Conservation (phyloP, 805 yeast species). For the Myxozyma nipponensis region DNA sequence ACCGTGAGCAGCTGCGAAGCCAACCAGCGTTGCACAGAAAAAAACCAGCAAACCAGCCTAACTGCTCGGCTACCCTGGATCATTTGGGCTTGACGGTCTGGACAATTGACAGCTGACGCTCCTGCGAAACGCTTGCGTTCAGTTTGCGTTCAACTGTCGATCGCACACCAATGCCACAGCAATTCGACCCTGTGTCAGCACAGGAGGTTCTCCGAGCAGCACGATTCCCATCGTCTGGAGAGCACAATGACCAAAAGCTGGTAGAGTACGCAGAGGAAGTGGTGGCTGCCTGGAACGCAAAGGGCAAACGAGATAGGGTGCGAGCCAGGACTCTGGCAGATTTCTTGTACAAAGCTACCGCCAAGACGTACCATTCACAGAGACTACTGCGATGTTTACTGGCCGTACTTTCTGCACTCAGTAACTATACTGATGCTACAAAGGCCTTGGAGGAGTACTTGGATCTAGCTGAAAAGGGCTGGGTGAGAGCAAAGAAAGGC, state of each 20-base stretch:
- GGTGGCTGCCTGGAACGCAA: constrained; percentile 14
- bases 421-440: constrained; percentile 22
- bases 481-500: constrained; percentile 22
- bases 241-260: constrained; percentile 21
- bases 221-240: constrained; percentile 22
- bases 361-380: constrained; percentile 27
- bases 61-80: too few species aligned
- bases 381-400: constrained; percentile 17
- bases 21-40: too few species aligned
- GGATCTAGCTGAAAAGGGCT: constrained; percentile 22
- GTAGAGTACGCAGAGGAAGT: constrained; percentile 17
- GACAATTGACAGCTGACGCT: too few species aligned
- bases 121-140: too few species aligned
- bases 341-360: constrained; percentile 24
- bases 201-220: constrained; percentile 16
- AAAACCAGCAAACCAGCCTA: too few species aligned
- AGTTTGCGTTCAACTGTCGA: too few species aligned
- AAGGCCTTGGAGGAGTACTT: constrained; percentile 19
- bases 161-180: constrained; percentile 14
- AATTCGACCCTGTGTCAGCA: constrained; percentile 22
- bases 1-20: too few species aligned
- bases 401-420: constrained; percentile 15
- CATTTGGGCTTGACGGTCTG: too few species aligned
- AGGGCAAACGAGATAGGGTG: constrained; percentile 19
- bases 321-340: constrained; percentile 20